Percentiles rank a stretch among this genome's conserved stretches.
These are phyloP conservation scores for Mycena belliarum DNA, from an alignment of 768 basidiomycete genomes.

Conservation along the genomic window DNA sequence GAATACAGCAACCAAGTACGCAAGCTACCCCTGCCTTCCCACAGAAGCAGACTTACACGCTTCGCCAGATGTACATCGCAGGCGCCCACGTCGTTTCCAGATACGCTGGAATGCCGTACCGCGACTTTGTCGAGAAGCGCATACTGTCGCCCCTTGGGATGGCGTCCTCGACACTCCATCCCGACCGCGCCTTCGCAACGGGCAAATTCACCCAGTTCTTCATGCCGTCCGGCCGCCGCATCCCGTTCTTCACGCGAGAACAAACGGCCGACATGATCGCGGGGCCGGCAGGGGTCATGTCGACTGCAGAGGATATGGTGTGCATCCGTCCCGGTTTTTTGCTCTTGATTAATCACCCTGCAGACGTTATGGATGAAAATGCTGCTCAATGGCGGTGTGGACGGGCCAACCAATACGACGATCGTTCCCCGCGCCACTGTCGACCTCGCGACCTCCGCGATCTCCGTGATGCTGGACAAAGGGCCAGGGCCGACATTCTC, in stretches of 20 bases:
- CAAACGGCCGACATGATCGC: constrained; percentile 27
- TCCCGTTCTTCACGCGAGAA: constrained; percentile 24
- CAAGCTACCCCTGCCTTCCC: not conserved
- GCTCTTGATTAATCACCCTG: not conserved
- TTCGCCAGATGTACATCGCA: constrained; percentile 37
- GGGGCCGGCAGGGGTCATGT: constrained; percentile 46
- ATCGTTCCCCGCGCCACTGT: constrained; percentile 35
- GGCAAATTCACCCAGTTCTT: constrained; percentile 28
- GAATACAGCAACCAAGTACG: constrained; percentile 37
- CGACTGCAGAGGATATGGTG: constrained; percentile 44
- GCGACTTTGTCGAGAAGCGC: constrained; percentile 41
- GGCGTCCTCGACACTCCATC: constrained; percentile 40
- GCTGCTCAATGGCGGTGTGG: constrained; percentile 36
- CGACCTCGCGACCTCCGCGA: constrained; percentile 32
- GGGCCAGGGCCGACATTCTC: constrained; percentile 30
- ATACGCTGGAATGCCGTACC: constrained; percentile 28
- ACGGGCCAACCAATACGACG: constrained; percentile 29
- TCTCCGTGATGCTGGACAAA: constrained; percentile 23
- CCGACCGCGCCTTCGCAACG: constrained; percentile 29
- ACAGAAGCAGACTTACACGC: not conserved
- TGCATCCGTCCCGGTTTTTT: not conserved
- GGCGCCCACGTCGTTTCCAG: constrained; percentile 33
- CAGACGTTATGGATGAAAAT: constrained; percentile 42
- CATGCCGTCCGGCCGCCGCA: constrained; percentile 12
- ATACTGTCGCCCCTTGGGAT: constrained; percentile 44